phyloP scores from a whole-genome alignment of 2,329 filamentous ascomycete species.

The Monilinia fructigena region DNA sequence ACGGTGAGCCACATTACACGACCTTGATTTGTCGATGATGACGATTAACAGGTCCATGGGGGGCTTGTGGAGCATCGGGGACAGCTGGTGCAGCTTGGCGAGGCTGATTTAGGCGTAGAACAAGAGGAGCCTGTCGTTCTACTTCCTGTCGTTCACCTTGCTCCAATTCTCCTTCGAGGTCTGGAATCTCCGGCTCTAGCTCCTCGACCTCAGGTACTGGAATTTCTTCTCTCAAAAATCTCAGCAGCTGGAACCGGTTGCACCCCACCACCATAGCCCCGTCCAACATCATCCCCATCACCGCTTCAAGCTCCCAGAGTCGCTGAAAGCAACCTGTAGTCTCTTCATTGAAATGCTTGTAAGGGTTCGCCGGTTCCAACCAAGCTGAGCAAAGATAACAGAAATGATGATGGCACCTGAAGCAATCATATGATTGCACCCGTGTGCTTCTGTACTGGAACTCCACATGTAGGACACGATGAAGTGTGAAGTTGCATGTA shows the following conservation, averaged over 20 bases:
- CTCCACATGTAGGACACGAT: slow-evolving; percentile 82
- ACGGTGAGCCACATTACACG: slow-evolving; percentile 16
- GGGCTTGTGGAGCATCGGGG: slow-evolving; percentile 30
- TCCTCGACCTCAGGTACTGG: slow-evolving; percentile 15
- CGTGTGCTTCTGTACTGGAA: slow-evolving; percentile 81
- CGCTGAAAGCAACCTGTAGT: slow-evolving; percentile 75
- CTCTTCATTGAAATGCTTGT: slow-evolving; percentile 78
- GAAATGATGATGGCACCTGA: slow-evolving; percentile 85
- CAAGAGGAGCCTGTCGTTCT: slow-evolving; percentile 39
- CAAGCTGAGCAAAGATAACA: slow-evolving; percentile 93
- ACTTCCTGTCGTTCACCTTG: slow-evolving; percentile 27
- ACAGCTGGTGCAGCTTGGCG: slow-evolving; percentile 30
- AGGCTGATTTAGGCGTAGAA: slow-evolving; percentile 39
- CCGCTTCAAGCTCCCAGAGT: slow-evolving; percentile 88
- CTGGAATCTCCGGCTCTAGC: slow-evolving; percentile 26
- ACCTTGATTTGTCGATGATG: slow-evolving; percentile 15
- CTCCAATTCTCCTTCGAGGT: slow-evolving; percentile 24
- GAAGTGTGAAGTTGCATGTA: slow-evolving; percentile 82
- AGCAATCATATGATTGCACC: slow-evolving; percentile 98
- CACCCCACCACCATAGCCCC: slow-evolving; percentile 33
- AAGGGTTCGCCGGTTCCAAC: slow-evolving; percentile 78
- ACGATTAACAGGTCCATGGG: slow-evolving; percentile 12
- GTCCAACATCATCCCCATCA: slow-evolving; percentile 53
- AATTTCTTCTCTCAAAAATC: slow-evolving; percentile 22
- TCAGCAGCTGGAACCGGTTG: slow-evolving; percentile 22